Evolutionary conservation across 129 eudicot species (phyloP), one percentile per base, ranked within the genome.

Genomic region (Deinandra increscens): DNA sequence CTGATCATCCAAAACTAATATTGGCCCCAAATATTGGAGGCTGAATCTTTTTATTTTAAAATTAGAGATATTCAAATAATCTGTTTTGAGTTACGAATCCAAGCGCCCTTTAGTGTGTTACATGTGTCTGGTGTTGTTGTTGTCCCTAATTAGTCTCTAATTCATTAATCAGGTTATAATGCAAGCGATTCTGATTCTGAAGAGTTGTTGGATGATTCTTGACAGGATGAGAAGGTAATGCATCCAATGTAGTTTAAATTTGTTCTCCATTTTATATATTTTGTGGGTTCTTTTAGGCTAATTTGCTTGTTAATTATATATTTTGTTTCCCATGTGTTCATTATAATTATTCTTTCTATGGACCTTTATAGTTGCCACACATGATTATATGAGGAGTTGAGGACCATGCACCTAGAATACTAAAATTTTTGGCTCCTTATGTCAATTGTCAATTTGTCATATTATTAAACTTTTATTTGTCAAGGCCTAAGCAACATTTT

Each of bases 171-270:
- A 90, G 97, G 97, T 75, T 90, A 87, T 77, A 87, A 90, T 69
- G 89, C 95, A 43, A 87, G 95, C 56, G 95, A 90, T 79, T 90
- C 97, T 12, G 97, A 90, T 76, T 90, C 95, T 22, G 95, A 90
- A 46, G 91, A 84, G 73, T 17, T 66, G 79, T 69, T 38, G 36
- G 89, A 49, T 66, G 87, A 81, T 20, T 83, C 91, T 70, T 88
- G 85, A 85, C 81, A 63, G 34, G 33, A 63, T 34, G 50, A 71
- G 48, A 11, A 77, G 81, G 81, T 77, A 77, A 69, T 26, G 7
- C 39, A 23, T 64, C 56, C 26, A 29, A 19, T 49, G 51, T 56
- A 11, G 26, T 17, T 66, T 58, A 5, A 10, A 34, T 0, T 10
- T 0, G 20, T 43, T 31, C 73, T 75, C 34, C 13, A 37, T 39